Percentiles rank a stretch among this genome's conserved stretches.
Evolutionary conservation across 129 eudicot species (phyloP).

Genomic region (Artemisia annua): DNA sequence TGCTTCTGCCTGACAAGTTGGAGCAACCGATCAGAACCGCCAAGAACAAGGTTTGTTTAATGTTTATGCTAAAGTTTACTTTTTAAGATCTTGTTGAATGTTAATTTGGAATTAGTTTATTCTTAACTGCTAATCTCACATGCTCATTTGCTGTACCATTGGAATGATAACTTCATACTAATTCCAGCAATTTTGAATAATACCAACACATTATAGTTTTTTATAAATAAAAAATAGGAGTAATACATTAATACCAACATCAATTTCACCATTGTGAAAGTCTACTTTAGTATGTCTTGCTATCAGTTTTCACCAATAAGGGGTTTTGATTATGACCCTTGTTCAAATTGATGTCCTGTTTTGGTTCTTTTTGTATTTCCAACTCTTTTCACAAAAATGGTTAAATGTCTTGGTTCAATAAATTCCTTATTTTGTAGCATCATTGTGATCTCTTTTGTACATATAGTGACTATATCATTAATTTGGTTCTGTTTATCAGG

Average conservation of each 20-base stretch:
- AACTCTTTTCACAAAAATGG: not conserved
- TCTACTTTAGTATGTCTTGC: no score
- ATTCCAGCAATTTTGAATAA: no score
- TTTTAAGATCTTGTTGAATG: not conserved
- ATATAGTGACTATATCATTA: not conserved
- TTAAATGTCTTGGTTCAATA: not conserved
- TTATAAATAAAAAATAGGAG: not conserved
- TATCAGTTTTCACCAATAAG: not conserved
- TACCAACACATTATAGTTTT: no score
- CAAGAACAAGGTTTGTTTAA: slow-evolving; percentile 52
- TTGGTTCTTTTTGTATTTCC: slow-evolving; percentile 3
- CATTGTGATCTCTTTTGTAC: not conserved
- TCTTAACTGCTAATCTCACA: not conserved
- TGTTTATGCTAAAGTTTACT: not conserved
- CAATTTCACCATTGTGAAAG: no score
- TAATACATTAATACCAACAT: no score
- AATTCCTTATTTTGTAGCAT: not conserved
- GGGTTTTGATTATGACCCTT: slow-evolving; percentile 20
- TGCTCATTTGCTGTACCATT: no score
- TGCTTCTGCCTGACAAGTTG: slow-evolving; percentile 73
- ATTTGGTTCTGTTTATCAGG: slow-evolving; percentile 20
- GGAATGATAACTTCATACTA: no score
- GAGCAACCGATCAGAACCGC: slow-evolving; percentile 53
- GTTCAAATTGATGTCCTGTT: slow-evolving; percentile 17
- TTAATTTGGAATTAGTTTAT: not conserved